Percentiles rank a stretch among this genome's conserved stretches.
These are phyloP conservation scores for Chrysoporthe austroafricana DNA, from an alignment of 2,329 filamentous ascomycete species.

Conservation along the genomic window DNA sequence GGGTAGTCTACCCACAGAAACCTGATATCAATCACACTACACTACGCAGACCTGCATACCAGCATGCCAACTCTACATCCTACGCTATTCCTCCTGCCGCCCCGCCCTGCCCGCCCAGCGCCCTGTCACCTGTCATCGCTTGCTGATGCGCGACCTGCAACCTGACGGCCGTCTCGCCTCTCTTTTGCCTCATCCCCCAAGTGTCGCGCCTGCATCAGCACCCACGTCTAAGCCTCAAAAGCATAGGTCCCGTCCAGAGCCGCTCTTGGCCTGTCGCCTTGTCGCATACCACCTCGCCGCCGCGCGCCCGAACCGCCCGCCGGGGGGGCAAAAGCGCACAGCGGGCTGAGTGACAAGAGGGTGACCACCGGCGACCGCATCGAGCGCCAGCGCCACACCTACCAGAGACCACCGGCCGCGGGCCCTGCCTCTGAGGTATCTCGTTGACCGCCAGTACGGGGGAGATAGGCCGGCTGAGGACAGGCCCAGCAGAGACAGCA, in stretches of 20 bases:
- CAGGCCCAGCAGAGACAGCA: slow-evolving; percentile 6
- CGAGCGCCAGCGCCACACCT: background rate
- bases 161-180: background rate
- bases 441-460: slow-evolving; percentile 13
- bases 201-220: slow-evolving; percentile 13
- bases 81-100: slow-evolving; percentile 17
- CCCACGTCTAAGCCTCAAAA: slow-evolving; percentile 27
- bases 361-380: slow-evolving; percentile 18
- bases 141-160: slow-evolving; percentile 6
- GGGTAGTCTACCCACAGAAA: slow-evolving; percentile 8
- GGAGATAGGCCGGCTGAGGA: background rate
- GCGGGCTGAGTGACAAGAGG: slow-evolving; percentile 19
- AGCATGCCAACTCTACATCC: background rate
- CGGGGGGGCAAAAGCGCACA: slow-evolving; percentile 7
- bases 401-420: background rate
- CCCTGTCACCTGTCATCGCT: background rate
- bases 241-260: slow-evolving; percentile 16
- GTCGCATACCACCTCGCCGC: slow-evolving; percentile 6
- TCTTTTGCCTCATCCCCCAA: background rate
- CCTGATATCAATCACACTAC: background rate
- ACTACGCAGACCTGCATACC: background rate
- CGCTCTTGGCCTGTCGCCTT: slow-evolving; percentile 10
- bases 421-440: background rate
- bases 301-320: slow-evolving; percentile 11
- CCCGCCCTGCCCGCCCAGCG: background rate